Percentiles rank a stretch among this genome's conserved stretches.
These are phyloP conservation scores for Phialophora verrucosa DNA, from an alignment of 2,329 filamentous ascomycete species.

Conservation along the genomic window DNA sequence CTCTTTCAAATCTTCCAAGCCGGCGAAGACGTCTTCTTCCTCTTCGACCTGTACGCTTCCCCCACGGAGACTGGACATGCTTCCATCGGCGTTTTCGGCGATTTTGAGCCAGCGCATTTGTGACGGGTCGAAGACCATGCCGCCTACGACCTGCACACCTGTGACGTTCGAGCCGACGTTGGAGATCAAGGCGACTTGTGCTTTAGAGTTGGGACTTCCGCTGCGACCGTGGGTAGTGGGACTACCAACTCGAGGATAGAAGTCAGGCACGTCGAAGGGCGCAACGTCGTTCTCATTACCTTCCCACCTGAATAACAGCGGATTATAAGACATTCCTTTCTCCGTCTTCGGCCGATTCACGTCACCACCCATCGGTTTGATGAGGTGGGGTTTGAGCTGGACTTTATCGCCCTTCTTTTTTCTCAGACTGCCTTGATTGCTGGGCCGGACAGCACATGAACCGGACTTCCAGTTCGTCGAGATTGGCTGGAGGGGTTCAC, in stretches of 20 bases:
- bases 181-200: slow-evolving; percentile 74
- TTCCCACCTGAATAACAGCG: slow-evolving; percentile 85
- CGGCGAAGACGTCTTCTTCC: slow-evolving; percentile 92
- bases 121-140: slow-evolving; percentile 97
- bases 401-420: slow-evolving; percentile 46
- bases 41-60: slow-evolving; percentile 72
- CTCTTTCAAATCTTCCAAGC: slow-evolving; percentile 90
- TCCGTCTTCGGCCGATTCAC: slow-evolving; percentile 83
- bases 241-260: slow-evolving; percentile 35
- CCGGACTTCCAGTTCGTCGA: slow-evolving; percentile 66
- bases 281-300: slow-evolving; percentile 87
- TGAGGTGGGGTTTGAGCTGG: slow-evolving; percentile 81
- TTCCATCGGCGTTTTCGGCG: slow-evolving; percentile 42
- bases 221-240: slow-evolving; percentile 29
- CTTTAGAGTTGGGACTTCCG: slow-evolving; percentile 36
- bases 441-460: slow-evolving; percentile 20
- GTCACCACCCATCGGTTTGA: slow-evolving; percentile 77
- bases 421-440: slow-evolving; percentile 51
- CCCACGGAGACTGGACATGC: slow-evolving; percentile 31
- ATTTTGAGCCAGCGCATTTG: slow-evolving; percentile 98
- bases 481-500: slow-evolving; percentile 56
- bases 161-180: slow-evolving; percentile 78
- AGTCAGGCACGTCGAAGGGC: slow-evolving; percentile 71
- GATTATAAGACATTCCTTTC: slow-evolving; percentile 97
- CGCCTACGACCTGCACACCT: slow-evolving; percentile 91